A percentile compares a stretch with the other conserved stretches of the same genome.
Evolutionary conservation across 2,329 filamentous ascomycete species (phyloP).

Genomic region (Colletotrichum aenigma): DNA sequence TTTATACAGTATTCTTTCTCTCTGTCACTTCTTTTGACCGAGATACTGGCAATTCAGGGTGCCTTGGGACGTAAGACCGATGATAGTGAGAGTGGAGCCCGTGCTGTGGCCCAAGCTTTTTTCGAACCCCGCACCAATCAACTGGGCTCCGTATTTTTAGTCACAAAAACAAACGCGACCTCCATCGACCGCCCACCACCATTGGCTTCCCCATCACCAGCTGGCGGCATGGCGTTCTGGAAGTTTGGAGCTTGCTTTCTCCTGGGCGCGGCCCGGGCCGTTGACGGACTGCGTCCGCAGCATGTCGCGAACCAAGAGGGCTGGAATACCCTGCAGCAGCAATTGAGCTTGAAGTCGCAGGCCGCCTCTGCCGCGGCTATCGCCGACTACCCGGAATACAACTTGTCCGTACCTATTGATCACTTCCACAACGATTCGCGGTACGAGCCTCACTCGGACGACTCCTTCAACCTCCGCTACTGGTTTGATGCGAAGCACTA

Average conservation of each 20-base stretch:
- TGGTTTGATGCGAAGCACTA: constrained; percentile 84
- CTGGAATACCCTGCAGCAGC: constrained; percentile 9
- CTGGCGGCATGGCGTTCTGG: constrained; percentile 1
- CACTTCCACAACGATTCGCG: constrained; percentile 82
- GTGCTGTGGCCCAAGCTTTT: too few species aligned
- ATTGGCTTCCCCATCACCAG: constrained; percentile 3
- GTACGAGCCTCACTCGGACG: constrained; percentile 78
- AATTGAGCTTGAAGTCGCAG: not conserved
- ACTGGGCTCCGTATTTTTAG: not conserved
- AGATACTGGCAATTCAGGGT: too few species aligned
- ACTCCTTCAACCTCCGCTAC: constrained; percentile 74
- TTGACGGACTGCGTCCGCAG: not conserved
- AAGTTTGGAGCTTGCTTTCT: constrained; percentile 10
- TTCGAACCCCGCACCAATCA: constrained; percentile 2
- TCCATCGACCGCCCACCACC: not conserved
- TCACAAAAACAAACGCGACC: constrained; percentile 3
- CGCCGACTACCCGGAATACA: constrained; percentile 40
- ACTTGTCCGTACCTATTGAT: constrained; percentile 64
- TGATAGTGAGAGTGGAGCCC: not conserved
- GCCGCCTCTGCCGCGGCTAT: not conserved
- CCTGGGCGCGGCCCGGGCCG: not conserved
- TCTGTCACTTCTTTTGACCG: too few species aligned
- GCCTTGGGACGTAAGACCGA: not conserved
- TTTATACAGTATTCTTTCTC: too few species aligned
- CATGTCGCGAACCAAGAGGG: not conserved